Evolutionary conservation across 1,284 basidiomycete genomes (phyloP), one percentile per base, ranked within the genome.

Genomic region (Vanrija pseudolonga): DNA sequence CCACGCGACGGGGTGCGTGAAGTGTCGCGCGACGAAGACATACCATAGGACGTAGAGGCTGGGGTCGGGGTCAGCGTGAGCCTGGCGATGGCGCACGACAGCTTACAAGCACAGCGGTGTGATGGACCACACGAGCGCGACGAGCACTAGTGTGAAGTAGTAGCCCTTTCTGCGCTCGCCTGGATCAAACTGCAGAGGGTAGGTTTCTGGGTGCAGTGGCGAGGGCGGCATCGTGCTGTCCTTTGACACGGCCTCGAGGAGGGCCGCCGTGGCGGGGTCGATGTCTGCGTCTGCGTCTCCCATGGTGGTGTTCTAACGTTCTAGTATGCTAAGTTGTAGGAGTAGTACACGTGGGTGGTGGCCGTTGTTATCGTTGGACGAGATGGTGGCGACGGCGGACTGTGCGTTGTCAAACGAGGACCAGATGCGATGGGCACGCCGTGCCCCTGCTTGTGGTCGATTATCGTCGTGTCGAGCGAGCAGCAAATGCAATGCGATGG

Each of bases 121-220:
- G 37, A 85, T 73, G 26, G 81, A 80, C 85, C 88, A 89, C 50
- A 92, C 69, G 12, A 85, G 84, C n/a, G 83, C 68, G 53, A 91
- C 83, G 51, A 84, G 32, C 2, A 59, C 62, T 23, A 67, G 11
- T 3, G 65, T 67, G 26, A 67, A 45, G 51, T 65, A 71, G 56
- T 59, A 74, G 4, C 68, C 68, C 23, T 12, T 9, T 2, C 14
- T 4, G 4, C 32, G 32, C 4, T 4, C 9, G 32, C 32, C 43
- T 53, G 32, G 49, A 42, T 17, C 40, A 42, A 22, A 42, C 12
- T 42, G 19, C 40, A 42, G 11, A 9, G 32, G 32, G 32, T 32
- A 32, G 11, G 32, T 12, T 15, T 32, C 9, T 9, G 32, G 9
- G 12, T 12, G 12, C 4, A 32, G 32, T 12, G 32, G 32, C 32